A percentile compares a stretch with the other conserved stretches of the same genome.
These are phyloP conservation scores for Laetiporus sulphureus DNA, from an alignment of 1,284 basidiomycete genomes.

Conservation along the genomic window DNA sequence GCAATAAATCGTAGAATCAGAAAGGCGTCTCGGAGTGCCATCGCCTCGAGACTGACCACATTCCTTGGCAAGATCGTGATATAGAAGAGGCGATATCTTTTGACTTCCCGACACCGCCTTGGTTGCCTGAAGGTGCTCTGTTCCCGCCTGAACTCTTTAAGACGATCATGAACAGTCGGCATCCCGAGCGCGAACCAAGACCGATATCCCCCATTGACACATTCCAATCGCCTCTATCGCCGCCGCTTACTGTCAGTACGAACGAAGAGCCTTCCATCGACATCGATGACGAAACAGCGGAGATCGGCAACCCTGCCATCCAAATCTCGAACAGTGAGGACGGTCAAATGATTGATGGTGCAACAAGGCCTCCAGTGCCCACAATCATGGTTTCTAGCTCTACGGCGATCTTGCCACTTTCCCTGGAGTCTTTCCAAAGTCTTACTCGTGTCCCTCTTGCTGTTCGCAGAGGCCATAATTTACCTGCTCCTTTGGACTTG, in stretches of 20 bases:
- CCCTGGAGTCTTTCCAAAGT: slow-evolving; percentile 33
- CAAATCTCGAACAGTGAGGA: slow-evolving; percentile 1
- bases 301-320: neutral
- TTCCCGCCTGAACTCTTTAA: slow-evolving; percentile 36
- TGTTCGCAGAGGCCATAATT: slow-evolving; percentile 44
- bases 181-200: neutral
- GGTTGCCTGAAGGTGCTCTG: slow-evolving; percentile 49
- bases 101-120: slow-evolving; percentile 18
- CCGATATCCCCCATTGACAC: neutral
- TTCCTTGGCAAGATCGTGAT: slow-evolving; percentile 37
- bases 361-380: slow-evolving; percentile 25
- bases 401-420: slow-evolving; percentile 37
- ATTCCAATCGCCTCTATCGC: neutral
- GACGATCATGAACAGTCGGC: slow-evolving; percentile 8
- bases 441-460: slow-evolving; percentile 32
- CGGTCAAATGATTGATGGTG: neutral
- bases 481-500: slow-evolving; percentile 35
- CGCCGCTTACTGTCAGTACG: neutral
- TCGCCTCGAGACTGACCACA: slow-evolving; percentile 37
- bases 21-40: slow-evolving; percentile 27
- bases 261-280: neutral
- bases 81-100: slow-evolving; percentile 18
- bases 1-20: slow-evolving; percentile 11
- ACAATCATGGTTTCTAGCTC: slow-evolving; percentile 50
- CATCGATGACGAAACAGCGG: neutral